phyloP scores from a whole-genome alignment of 345 rosid genomes.

The Gossypium stocksii region DNA sequence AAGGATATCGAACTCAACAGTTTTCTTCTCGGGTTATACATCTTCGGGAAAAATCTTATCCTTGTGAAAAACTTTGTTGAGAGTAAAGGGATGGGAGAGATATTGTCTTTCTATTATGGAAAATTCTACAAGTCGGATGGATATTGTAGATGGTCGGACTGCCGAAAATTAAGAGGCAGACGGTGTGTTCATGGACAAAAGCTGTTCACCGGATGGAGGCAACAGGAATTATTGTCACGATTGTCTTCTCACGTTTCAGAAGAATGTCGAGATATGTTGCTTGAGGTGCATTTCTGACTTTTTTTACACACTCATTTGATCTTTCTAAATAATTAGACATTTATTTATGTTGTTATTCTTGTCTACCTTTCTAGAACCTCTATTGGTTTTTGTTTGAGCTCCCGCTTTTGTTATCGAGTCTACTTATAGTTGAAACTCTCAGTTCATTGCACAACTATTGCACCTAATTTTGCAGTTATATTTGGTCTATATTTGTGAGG shows the following conservation, averaged over 20 bases:
- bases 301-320: not conserved
- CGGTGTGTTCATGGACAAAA: conserved; percentile 49
- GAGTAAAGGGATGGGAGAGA: conserved; percentile 52
- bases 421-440: not conserved
- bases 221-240: conserved; percentile 59
- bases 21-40: conserved; percentile 69
- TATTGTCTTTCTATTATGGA: conserved; percentile 58
- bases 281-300: conserved; percentile 41
- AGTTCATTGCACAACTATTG: not conserved
- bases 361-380: not conserved
- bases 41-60: conserved; percentile 62
- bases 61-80: conserved; percentile 54
- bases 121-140: conserved; percentile 38
- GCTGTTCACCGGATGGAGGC: conserved; percentile 66
- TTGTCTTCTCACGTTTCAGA: conserved; percentile 40
- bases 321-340: not conserved
- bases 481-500: not conserved
- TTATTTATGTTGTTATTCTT: not conserved
- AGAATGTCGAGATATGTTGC: conserved; percentile 39
- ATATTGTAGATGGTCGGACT: conserved; percentile 59
- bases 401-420: not conserved
- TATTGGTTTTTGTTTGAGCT: not conserved
- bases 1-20: conserved; percentile 35
- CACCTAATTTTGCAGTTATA: not conserved
- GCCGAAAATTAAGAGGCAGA: conserved; percentile 48